Conservation (phyloP, 352 stramenopile genomes). For the Pythium aphanidermatum region DNA sequence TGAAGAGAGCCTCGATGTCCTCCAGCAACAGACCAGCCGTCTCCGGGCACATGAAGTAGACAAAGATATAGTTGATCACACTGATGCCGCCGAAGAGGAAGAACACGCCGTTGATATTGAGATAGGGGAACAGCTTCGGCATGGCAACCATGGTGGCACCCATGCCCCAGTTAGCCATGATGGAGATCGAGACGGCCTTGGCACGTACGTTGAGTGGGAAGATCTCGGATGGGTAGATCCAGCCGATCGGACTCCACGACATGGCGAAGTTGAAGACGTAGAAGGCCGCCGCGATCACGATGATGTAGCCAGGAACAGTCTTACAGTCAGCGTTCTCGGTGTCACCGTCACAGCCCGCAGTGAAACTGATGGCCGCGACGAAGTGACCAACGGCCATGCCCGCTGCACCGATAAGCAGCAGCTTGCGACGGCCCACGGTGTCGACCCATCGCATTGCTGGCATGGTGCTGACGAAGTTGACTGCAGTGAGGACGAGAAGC, state of each 20-base stretch:
- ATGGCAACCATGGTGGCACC: conserved; percentile 31
- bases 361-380: conserved; percentile 30
- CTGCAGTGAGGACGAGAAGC: conserved; percentile 26
- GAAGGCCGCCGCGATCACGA: conserved; percentile 31
- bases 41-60: conserved; percentile 36
- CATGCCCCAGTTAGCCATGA: conserved; percentile 23
- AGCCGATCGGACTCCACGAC: conserved; percentile 48
- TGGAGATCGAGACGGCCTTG: conserved; percentile 30
- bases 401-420: conserved; percentile 32
- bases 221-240: conserved; percentile 57
- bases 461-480: conserved; percentile 37
- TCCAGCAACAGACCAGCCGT: conserved; percentile 33
- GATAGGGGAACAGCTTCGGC: conserved; percentile 42
- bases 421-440: conserved; percentile 23
- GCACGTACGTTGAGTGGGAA: conserved; percentile 42
- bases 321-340: conserved; percentile 17
- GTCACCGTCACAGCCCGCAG: conserved; percentile 26
- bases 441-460: conserved; percentile 38
- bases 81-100: conserved; percentile 41
- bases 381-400: conserved; percentile 42
- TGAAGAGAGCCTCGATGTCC: conserved; percentile 34
- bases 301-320: conserved; percentile 21
- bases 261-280: conserved; percentile 52
- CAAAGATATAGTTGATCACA: conserved; percentile 24
- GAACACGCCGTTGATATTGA: conserved; percentile 46